phyloP scores from a whole-genome alignment of 805 yeast species.

The Teunomyces kruisii region DNA sequence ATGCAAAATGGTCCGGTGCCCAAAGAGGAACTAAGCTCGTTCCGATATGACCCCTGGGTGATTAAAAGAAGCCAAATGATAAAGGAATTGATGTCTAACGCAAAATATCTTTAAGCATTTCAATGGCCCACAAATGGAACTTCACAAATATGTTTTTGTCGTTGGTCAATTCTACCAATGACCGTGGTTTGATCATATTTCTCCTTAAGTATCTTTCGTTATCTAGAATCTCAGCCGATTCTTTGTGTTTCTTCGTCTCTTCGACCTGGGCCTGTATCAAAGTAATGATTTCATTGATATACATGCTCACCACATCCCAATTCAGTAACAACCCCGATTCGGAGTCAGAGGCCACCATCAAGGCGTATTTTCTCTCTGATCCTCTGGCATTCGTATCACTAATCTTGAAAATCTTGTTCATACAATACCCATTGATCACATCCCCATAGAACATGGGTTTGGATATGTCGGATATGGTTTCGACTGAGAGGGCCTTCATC shows the following conservation, averaged over 20 bases:
- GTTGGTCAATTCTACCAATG: slow-evolving; percentile 52
- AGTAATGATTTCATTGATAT: slow-evolving; percentile 23
- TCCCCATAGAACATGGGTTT: slow-evolving; percentile 68
- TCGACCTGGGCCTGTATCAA: slow-evolving; percentile 13
- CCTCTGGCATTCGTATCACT: slow-evolving; percentile 70
- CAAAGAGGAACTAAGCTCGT: slow-evolving; percentile 1
- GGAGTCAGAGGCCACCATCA: slow-evolving; percentile 56
- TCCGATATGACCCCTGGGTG: slow-evolving; percentile 10
- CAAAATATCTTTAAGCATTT: slow-evolving; percentile 39
- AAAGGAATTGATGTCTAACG: slow-evolving; percentile 3
- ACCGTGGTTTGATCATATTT: slow-evolving; percentile 53
- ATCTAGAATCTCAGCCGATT: slow-evolving; percentile 22
- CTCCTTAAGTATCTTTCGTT: slow-evolving; percentile 60
- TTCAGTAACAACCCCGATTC: slow-evolving; percentile 52
- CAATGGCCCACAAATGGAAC: slow-evolving; percentile 65
- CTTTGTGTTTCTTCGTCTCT: slow-evolving; percentile 3
- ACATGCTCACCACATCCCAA: slow-evolving; percentile 52
- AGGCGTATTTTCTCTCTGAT: slow-evolving; percentile 64
- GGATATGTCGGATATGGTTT: slow-evolving; percentile 57
- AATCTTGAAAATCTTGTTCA: slow-evolving; percentile 60
- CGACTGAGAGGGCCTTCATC: slow-evolving; percentile 65
- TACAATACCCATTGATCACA: slow-evolving; percentile 56
- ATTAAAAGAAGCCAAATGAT: slow-evolving; percentile 1
- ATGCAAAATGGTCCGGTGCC: slow-evolving; percentile 7
- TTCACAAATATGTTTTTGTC: slow-evolving; percentile 56